Evolutionary conservation across 2,329 filamentous ascomycete genomes (phyloP).

Genomic region (Neofusicoccum laricinum): DNA sequence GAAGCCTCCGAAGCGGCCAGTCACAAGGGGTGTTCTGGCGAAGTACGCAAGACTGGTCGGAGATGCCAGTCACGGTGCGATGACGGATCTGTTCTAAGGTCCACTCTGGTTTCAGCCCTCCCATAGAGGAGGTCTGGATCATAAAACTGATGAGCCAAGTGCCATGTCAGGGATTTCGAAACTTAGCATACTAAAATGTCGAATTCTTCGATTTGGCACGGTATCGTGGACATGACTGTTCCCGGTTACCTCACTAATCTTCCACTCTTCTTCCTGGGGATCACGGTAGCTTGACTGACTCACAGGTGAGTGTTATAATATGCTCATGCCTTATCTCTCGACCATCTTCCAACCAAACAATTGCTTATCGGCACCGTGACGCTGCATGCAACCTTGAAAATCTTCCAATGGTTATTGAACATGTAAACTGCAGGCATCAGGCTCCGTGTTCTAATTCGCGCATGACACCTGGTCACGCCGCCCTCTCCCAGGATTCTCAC

Average conservation of each 20-base stretch:
- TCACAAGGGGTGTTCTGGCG: conserved; percentile 79
- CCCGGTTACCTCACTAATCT: neutral
- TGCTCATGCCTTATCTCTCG: neutral
- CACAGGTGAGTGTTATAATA: neutral
- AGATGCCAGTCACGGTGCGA: conserved; percentile 86
- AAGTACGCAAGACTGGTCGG: conserved; percentile 88
- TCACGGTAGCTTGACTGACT: neutral
- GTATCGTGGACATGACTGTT: neutral
- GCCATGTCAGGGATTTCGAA: neutral
- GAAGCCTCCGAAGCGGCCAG: conserved; percentile 67
- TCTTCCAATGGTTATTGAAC: neutral
- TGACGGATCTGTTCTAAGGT: conserved; percentile 71
- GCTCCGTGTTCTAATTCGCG: neutral
- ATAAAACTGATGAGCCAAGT: neutral
- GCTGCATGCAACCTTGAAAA: no score
- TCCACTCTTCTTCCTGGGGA: neutral
- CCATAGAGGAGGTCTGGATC: neutral
- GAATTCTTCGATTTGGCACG: neutral
- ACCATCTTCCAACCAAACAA: neutral
- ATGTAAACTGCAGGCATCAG: neutral
- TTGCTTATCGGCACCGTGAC: no score
- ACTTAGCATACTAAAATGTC: neutral
- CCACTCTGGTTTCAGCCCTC: no score
- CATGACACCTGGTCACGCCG: neutral
- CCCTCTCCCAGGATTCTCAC: neutral